phyloP scores from a whole-genome alignment of 1,139 yeast genomes.

The Pichia sp. region DNA sequence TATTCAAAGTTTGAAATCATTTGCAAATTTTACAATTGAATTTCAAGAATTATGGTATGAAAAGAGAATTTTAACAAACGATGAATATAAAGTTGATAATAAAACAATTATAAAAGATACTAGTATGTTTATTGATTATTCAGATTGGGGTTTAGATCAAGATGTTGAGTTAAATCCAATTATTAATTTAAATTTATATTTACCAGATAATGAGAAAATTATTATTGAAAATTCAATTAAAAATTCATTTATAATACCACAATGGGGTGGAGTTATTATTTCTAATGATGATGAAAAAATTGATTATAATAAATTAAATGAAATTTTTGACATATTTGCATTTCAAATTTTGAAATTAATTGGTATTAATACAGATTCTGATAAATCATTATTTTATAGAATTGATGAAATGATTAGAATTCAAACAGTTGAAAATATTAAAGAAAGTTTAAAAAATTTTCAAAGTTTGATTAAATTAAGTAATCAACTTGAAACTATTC shows the following conservation, averaged over 20 bases:
- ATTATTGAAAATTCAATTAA: conserved; percentile 42
- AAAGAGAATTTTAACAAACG: conserved; percentile 17
- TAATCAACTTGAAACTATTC: conserved; percentile 63
- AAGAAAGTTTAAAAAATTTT: conserved; percentile 48
- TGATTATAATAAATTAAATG: conserved; percentile 42
- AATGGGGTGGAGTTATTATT: conserved; percentile 76
- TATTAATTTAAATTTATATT: conserved; percentile 61
- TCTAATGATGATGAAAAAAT: conserved; percentile 35
- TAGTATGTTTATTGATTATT: conserved; percentile 67
- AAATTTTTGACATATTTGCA: conserved; percentile 63
- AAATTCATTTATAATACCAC: conserved; percentile 76
- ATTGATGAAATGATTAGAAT: conserved; percentile 62
- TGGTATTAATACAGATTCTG: conserved; percentile 50
- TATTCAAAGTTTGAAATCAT: conserved; percentile 37
- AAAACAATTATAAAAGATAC: conserved; percentile 33
- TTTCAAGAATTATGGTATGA: conserved; percentile 70
- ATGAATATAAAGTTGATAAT: conserved; percentile 7
- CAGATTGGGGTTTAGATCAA: conserved; percentile 67
- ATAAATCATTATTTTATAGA: conserved; percentile 54
- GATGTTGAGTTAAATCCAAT: conserved; percentile 51
- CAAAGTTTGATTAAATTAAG: conserved; percentile 66
- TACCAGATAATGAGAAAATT: conserved; percentile 45
- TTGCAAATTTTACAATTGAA: conserved; percentile 69
- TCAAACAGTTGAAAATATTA: conserved; percentile 49
- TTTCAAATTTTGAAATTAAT: conserved; percentile 67